Evolutionary conservation across 768 basidiomycete genomes (phyloP), one percentile per base, ranked within the genome.

Genomic region (Rhizopogon vinicolor): DNA sequence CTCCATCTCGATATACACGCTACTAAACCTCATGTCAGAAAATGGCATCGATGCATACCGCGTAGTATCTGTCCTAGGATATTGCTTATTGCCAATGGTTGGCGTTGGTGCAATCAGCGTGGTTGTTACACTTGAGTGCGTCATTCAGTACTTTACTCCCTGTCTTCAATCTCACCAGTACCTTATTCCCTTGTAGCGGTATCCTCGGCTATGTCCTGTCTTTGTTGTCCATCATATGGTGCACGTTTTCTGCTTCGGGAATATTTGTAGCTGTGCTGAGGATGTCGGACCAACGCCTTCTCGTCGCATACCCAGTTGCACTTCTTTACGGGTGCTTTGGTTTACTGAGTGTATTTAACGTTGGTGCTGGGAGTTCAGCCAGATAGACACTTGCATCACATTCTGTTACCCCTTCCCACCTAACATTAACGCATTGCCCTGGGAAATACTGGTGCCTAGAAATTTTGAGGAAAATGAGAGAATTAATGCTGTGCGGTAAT

Each of bases 11-110:
- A 87, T 98, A 68, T 98, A 98, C 78, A 84, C 87, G 51, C 86
- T 99, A 56, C 82, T 99, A 60, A 98, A 99, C 69, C 80, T 98
- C 60, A 98, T 99, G 97, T 93, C 93, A 28, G 90, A 92, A 72
- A 83, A 85, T 52, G 91, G 88, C 43, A 98, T 99, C 58, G 95
- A 98, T 66, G 91, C 95, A 14, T 97, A 98, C 72, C 87, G 96
- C 22, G 89, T 91, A 13, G 91, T 91, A 12, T 95, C 93, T 19
- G 97, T 99, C 3, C 79, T 99, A 25, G 97, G 97, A 3, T 99
- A 99, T 67, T 98, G 97, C 66, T 75, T 99, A 39, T 74, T 99
- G 33, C 97, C 96, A 4, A 94, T 99, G 89, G 96, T 99, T 40
- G 91, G 92, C 14, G 85, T 98, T 4, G 88, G 93, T 37, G 87